These are phyloP conservation scores for Xylaria sp. DNA, from an alignment of 495 filamentous ascomycete genomes.

Conservation along the genomic window DNA sequence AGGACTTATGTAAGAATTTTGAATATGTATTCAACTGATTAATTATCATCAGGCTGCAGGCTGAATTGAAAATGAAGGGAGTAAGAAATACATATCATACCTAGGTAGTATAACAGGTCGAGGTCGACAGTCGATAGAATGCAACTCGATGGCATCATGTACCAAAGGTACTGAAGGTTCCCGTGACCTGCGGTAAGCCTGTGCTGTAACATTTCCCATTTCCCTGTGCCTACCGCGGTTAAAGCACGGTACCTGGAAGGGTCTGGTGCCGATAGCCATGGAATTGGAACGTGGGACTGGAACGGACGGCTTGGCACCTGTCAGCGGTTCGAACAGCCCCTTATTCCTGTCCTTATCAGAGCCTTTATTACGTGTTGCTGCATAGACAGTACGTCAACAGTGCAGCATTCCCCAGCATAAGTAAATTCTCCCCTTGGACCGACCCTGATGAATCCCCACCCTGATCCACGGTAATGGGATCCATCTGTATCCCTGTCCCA, in stretches of 20 bases:
- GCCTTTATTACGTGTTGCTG: not conserved
- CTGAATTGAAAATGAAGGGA: not conserved
- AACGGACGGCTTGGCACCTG: not conserved
- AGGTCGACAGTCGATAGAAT: not conserved
- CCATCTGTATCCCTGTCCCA: not conserved
- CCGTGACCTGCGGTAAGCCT: not conserved
- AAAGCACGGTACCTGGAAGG: not conserved
- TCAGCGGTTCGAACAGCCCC: not conserved
- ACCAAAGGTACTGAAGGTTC: not conserved
- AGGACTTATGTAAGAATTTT: not conserved
- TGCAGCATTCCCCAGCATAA: not conserved
- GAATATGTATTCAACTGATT: not conserved
- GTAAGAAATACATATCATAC: no score
- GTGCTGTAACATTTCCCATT: not conserved
- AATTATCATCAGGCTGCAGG: not conserved
- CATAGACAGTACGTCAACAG: constrained; percentile 14
- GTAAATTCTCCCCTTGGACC: not conserved
- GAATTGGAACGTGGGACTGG: constrained; percentile 15
- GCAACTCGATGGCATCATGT: not conserved
- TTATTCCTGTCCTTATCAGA: no score
- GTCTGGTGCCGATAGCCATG: not conserved
- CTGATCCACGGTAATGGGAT: constrained; percentile 21
- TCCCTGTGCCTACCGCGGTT: not conserved
- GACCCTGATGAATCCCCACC: not conserved
- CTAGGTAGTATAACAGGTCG: no score